Evolutionary conservation across 345 rosid genomes (phyloP), one percentile per base, ranked within the genome.

Genomic region (Cardamine chenopodiifolia): DNA sequence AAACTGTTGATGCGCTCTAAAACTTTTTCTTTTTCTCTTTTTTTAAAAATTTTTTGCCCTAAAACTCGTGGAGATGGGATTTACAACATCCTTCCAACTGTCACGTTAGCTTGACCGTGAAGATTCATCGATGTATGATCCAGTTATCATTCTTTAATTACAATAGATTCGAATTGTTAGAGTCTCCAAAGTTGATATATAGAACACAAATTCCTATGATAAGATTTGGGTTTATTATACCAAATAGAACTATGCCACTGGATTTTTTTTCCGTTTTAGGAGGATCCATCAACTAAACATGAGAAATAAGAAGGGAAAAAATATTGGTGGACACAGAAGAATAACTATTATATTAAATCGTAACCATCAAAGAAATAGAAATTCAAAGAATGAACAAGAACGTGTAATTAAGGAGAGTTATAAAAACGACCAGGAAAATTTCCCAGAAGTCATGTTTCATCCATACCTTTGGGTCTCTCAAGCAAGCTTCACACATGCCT

Each of bases 381-480:
- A 20, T 66, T 39, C 34, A 57, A 52, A 31, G 40, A 28, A 20
- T 44, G 23, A 76, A 69, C 76, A 65, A 37, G 57, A 47, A 52
- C 39, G 50, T 23, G 35, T 12, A 54, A 65, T 71, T 48, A 77
- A 55, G 54, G 66, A 57, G 59, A 47, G 1, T 20, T 48, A 64
- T 5, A 34, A 56, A 29, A 57, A 63, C 23, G 40, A 68, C 42
- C 28, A 54, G 32, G 35, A 63, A 32, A 2, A 2, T 28, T 71
- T 58, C 22, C 54, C 62, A 35, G 45, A 77, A 77, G 76, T 63
- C 72, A 77, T 58, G 62, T 47, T 29, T 71, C 66, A 23, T 23
- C 80, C 72, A 77, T 77, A 64, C 80, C 76, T 57, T 65, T 52
- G 48, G 44, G 55, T 71, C 76, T 77, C 54, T 70, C 68, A 71